Percentiles rank a stretch among this genome's conserved stretches.
These are phyloP conservation scores for Cardamine resedifolia DNA, from an alignment of 345 rosid species.

Conservation along the genomic window DNA sequence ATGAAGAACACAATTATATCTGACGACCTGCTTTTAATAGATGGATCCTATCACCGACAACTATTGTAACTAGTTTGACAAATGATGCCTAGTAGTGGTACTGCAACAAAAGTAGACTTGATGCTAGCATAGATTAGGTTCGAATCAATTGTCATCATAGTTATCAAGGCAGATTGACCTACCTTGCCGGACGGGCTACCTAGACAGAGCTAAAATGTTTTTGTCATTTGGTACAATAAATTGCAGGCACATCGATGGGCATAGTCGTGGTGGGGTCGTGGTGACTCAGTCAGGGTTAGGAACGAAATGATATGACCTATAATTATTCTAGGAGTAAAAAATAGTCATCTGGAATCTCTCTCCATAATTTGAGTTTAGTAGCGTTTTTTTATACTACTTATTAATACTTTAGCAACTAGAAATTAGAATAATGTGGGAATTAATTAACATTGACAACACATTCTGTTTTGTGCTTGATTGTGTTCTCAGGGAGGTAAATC, in stretches of 20 bases:
- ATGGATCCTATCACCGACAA: neutral
- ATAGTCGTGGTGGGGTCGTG: constrained; percentile 22
- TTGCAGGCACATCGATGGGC: too few relatives aligned
- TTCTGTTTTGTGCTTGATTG: constrained; percentile 10
- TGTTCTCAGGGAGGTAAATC: constrained; percentile 75
- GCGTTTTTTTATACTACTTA: neutral
- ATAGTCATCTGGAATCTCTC: neutral
- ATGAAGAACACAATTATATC: neutral
- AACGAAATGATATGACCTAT: constrained; percentile 6
- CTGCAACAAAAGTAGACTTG: constrained; percentile 6
- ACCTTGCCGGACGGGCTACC: constrained; percentile 33
- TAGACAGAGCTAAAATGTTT: constrained; percentile 12
- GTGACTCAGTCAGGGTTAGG: constrained; percentile 18
- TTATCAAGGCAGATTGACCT: constrained; percentile 18
- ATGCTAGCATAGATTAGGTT: constrained; percentile 11
- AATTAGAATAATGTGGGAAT: neutral
- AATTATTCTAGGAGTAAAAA: neutral
- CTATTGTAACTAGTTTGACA: neutral
- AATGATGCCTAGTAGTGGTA: constrained; percentile 2
- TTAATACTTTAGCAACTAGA: neutral
- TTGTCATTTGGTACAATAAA: constrained; percentile 21
- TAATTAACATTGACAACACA: constrained; percentile 1
- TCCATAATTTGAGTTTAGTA: neutral
- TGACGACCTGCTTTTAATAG: neutral
- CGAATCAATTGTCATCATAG: constrained; percentile 6